Conservation (phyloP, 805 yeast species). For the Candida stauntonica region DNA sequence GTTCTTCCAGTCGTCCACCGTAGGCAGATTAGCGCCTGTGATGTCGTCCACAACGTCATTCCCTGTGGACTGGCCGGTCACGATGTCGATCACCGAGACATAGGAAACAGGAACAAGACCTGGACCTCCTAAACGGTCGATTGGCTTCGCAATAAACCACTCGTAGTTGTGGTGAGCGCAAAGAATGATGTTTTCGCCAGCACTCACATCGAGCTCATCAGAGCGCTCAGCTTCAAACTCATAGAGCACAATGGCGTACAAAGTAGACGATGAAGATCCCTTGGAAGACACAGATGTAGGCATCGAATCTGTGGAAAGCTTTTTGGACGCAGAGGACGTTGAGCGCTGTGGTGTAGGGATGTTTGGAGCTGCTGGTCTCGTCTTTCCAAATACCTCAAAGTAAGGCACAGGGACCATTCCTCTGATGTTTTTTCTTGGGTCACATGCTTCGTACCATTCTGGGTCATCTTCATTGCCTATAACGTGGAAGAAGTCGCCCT, state of each 20-base stretch:
- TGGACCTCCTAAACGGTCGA: conserved; percentile 93
- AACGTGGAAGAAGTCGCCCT: conserved; percentile 90
- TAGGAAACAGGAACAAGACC: conserved; percentile 92
- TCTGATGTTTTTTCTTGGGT: conserved; percentile 69
- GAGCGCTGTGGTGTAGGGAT: conserved; percentile 24
- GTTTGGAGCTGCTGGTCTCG: conserved; percentile 30
- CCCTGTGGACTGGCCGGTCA: conserved; percentile 54
- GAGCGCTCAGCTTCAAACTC: conserved; percentile 73
- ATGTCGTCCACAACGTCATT: conserved; percentile 57
- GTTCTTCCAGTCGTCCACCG: conserved; percentile 94
- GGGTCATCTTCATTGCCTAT: conserved; percentile 52
- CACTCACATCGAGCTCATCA: conserved; percentile 80
- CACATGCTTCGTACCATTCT: conserved; percentile 82
- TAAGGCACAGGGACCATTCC: conserved; percentile 87
- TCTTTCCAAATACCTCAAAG: conserved; percentile 73
- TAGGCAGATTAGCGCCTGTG: conserved; percentile 67
- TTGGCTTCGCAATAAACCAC: conserved; percentile 98
- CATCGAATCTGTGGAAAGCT: conserved; percentile 19
- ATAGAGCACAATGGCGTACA: conserved; percentile 82
- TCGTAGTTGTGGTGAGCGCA: conserved; percentile 96
- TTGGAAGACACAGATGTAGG: conserved; percentile 22
- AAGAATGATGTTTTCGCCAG: conserved; percentile 86
- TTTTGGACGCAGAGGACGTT: conserved; percentile 14
- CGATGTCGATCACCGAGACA: conserved; percentile 78
- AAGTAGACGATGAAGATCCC: conserved; percentile 30